Evolutionary conservation across 345 rosid species (phyloP), one percentile per base, ranked within the genome.

Genomic region (Combretum micranthum): DNA sequence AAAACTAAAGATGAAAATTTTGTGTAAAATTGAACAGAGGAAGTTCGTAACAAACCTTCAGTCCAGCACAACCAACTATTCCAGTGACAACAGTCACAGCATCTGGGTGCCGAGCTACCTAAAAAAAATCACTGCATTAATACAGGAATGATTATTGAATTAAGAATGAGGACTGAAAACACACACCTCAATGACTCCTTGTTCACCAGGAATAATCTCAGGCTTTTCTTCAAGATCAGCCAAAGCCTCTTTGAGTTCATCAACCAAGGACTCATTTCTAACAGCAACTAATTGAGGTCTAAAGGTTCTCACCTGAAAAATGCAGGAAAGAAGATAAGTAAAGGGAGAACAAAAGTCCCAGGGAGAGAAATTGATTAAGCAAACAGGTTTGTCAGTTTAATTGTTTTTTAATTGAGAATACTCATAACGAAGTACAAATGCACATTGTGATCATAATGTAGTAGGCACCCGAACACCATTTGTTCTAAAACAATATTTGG

Each of bases 31-130:
- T 20, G 6, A 26, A 22, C 26, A 51, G 21, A 15, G 20, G 16
- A 43, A 52, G 9, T 42, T 25, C 18, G 37, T 76, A 11, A 32
- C 39, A 32, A 7, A 82, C 97, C 88, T 83, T 85, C 21, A 93
- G 80, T 66, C 99, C 99, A 1, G 99, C 99, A 72, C 99, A 93
- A 53, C 99, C 99, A 19, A 89, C 99, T 53, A 93, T 93, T 59
- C 97, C 99, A 2, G 97, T 89, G 64, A 93, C 94, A 45, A 89
- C 96, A 20, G 80, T 86, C 56, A 77, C 94, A 63, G 95, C 97
- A 70, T 93, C 92, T 12, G 86, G 88, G 65, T 93, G 92, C 57
- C 94, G 94, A 8, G 99, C 97, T 63, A 83, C 98, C 93, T 92
- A 76, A 60, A 72, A 32, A 1, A 32, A 32, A 0, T 11, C 5